Evolutionary conservation across 2,329 filamentous ascomycete species (phyloP).

Genomic region (Corynespora cassiicola): DNA sequence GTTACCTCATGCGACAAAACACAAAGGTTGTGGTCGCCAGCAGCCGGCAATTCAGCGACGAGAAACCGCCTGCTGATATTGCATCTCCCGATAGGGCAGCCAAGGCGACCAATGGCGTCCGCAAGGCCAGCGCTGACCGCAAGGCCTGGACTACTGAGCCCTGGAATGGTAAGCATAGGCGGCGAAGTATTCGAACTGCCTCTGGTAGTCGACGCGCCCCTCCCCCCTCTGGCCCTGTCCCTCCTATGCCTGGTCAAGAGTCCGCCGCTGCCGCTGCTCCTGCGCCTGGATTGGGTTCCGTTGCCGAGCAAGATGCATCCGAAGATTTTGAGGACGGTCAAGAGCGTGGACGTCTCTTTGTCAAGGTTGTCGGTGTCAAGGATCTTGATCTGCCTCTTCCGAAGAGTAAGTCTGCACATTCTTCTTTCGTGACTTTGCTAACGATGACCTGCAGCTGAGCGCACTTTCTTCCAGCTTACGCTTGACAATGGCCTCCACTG

Average conservation of each 20-base stretch:
- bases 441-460: constrained; percentile 68
- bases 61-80: constrained; percentile 64
- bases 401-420: constrained; percentile 69
- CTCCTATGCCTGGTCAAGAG: constrained; percentile 85
- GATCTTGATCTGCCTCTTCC: constrained; percentile 91
- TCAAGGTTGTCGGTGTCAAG: constrained; percentile 98
- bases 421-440: constrained; percentile 10
- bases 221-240: constrained; percentile 69
- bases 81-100: constrained; percentile 50
- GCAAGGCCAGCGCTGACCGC: constrained; percentile 73
- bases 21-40: constrained; percentile 96
- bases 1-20: constrained; percentile 98
- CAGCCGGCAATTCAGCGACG: constrained; percentile 63
- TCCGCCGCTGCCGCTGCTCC: constrained; percentile 78
- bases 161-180: constrained; percentile 84
- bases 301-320: constrained; percentile 71
- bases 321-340: constrained; percentile 75
- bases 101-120: constrained; percentile 72
- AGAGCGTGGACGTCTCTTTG: constrained; percentile 90
- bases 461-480: constrained; percentile 92
- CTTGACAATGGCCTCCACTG: constrained; percentile 98
- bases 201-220: constrained; percentile 67
- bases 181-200: constrained; percentile 66
- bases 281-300: constrained; percentile 64
- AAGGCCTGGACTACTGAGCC: constrained; percentile 92